These are phyloP conservation scores for Psilocybe mexicana DNA, from an alignment of 1,284 basidiomycete genomes.

Conservation along the genomic window DNA sequence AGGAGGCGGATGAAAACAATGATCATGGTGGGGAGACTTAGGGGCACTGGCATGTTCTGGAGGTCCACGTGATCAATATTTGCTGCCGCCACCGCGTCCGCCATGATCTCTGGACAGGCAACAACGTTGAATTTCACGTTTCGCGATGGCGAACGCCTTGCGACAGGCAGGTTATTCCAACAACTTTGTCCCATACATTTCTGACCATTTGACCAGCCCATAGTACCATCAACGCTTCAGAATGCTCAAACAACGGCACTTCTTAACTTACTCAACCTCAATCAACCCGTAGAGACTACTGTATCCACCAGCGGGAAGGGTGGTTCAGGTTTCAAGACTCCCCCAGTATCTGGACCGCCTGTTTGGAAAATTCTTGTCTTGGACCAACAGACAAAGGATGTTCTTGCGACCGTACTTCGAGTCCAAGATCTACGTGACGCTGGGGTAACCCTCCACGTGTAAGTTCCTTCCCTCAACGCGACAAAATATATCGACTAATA, in stretches of 20 bases:
- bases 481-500: conserved; percentile 12
- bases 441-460: conserved; percentile 97
- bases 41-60: too few species aligned
- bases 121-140: not conserved
- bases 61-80: not conserved
- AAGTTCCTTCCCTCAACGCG: conserved; percentile 15
- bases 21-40: too few species aligned
- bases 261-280: conserved; percentile 64
- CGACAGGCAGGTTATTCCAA: conserved; percentile 46
- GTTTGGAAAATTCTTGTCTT: conserved; percentile 98
- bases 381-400: conserved; percentile 95
- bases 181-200: conserved; percentile 9
- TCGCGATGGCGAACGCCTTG: conserved; percentile 54
- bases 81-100: not conserved
- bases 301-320: conserved; percentile 38
- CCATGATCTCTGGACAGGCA: not conserved
- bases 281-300: conserved; percentile 46
- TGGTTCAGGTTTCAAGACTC: conserved; percentile 44
- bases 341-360: conserved; percentile 66
- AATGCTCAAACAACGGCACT: conserved; percentile 79
- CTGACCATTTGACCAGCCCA: conserved; percentile 17
- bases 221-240: conserved; percentile 58
- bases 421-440: conserved; percentile 97
- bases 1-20: too few species aligned
- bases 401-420: conserved; percentile 91